Conservation (phyloP, 2,329 filamentous ascomycete genomes). For the Xylariaceae sp. region DNA sequence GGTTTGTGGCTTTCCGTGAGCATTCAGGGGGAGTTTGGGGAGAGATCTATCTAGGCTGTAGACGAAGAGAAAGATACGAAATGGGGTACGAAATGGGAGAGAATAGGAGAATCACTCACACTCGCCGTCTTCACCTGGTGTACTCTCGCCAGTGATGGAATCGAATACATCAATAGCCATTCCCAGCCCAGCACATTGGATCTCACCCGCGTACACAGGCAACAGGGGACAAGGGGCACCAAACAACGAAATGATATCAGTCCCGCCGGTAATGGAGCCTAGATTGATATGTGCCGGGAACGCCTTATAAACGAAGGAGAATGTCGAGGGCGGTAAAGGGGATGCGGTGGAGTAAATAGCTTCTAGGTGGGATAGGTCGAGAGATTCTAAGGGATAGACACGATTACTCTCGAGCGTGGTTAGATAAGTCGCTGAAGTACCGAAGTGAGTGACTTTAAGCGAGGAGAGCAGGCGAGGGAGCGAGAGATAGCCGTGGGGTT, state of each 20-base stretch:
- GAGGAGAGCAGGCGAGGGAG: conserved; percentile 78
- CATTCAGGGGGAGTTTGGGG: too few species aligned
- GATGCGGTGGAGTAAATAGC: conserved; percentile 94
- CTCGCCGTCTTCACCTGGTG: conserved; percentile 69
- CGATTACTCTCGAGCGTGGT: conserved; percentile 79
- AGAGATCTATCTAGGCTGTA: too few species aligned
- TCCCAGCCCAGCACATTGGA: conserved; percentile 70
- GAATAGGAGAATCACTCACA: conserved; percentile 2
- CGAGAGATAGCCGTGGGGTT: conserved; percentile 69
- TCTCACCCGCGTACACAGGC: conserved; percentile 66
- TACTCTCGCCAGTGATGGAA: conserved; percentile 49
- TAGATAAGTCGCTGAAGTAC: conserved; percentile 90
- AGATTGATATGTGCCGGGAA: conserved; percentile 80
- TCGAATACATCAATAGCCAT: conserved; percentile 67
- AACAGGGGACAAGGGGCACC: conserved; percentile 74
- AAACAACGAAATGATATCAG: conserved; percentile 94
- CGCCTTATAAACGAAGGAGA: conserved; percentile 78
- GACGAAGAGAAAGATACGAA: background rate
- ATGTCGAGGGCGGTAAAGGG: conserved; percentile 86
- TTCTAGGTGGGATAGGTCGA: conserved; percentile 60
- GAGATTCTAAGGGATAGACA: conserved; percentile 50
- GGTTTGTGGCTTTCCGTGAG: too few species aligned
- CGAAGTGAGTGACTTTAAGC: conserved; percentile 83
- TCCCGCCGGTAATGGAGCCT: conserved; percentile 89
- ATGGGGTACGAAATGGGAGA: background rate